A percentile compares a stretch with the other conserved stretches of the same genome.
Evolutionary conservation across 208 protist genomes (phyloP).

Genomic region (Phytomonas francai): DNA sequence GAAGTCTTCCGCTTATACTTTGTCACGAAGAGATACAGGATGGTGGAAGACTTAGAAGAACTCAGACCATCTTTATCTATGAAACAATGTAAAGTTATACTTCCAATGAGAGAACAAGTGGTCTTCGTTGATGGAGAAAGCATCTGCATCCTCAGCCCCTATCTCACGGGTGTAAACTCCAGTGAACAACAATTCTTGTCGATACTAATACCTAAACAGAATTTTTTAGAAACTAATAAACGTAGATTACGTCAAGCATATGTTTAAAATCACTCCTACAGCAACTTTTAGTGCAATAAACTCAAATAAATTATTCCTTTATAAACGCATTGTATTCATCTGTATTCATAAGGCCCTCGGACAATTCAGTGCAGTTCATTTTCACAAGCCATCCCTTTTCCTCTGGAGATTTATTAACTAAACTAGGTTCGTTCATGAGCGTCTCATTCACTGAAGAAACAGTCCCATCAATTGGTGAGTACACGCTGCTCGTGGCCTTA

Average conservation of each 20-base stretch:
- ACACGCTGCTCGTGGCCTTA: slow-evolving; percentile 89
- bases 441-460: slow-evolving; percentile 80
- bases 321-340: slow-evolving; percentile 86
- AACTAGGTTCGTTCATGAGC: slow-evolving; percentile 73
- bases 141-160: neutral
- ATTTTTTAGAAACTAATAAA: slow-evolving; percentile 4
- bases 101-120: neutral
- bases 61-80: neutral
- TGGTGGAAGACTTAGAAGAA: neutral
- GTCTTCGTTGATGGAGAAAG: neutral
- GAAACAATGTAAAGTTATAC: neutral
- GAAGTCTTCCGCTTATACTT: neutral
- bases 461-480: slow-evolving; percentile 78
- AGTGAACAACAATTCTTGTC: neutral
- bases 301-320: slow-evolving; percentile 23
- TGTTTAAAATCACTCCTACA: neutral
- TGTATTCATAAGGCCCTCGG: slow-evolving; percentile 68
- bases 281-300: neutral
- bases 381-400: slow-evolving; percentile 86
- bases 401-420: slow-evolving; percentile 84
- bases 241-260: neutral
- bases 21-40: neutral
- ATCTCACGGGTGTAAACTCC: neutral
- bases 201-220: neutral
- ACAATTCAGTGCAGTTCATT: slow-evolving; percentile 65